Evolutionary conservation across 1,139 yeast species (phyloP).

Genomic region (Blastobotrys illinoisensis): DNA sequence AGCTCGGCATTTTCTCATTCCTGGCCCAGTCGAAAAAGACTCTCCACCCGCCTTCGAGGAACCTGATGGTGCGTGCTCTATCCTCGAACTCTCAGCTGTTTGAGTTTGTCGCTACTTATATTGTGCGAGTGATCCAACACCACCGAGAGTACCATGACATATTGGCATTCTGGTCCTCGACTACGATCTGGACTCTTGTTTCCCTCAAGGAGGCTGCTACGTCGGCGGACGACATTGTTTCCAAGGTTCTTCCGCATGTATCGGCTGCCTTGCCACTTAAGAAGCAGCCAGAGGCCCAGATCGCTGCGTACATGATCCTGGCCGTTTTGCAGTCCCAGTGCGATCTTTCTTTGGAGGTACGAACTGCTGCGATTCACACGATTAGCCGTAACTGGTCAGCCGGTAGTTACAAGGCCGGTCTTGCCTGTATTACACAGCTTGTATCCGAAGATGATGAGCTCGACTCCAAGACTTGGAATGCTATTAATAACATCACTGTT

Average conservation of each 20-base stretch:
- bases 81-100: constrained; percentile 60
- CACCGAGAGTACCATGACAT: constrained; percentile 51
- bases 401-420: constrained; percentile 32
- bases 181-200: constrained; percentile 62
- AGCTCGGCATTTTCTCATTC: constrained; percentile 75
- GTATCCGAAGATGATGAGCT: constrained; percentile 17
- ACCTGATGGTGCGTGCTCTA: constrained; percentile 67
- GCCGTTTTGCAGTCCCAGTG: constrained; percentile 73
- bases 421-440: constrained; percentile 37
- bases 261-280: constrained; percentile 29
- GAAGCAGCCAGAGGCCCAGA: constrained; percentile 56
- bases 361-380: constrained; percentile 65
- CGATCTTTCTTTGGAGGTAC: constrained; percentile 57
- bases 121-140: constrained; percentile 44
- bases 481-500: neutral
- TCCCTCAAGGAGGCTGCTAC: constrained; percentile 38
- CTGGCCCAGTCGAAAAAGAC: constrained; percentile 62
- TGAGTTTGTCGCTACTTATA: constrained; percentile 56
- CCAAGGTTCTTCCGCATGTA: constrained; percentile 44
- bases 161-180: constrained; percentile 71
- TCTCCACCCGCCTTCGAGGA: constrained; percentile 58
- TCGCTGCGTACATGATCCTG: constrained; percentile 76
- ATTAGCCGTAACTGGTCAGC: constrained; percentile 46
- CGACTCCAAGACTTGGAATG: constrained; percentile 9
- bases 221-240: constrained; percentile 34